Conservation (phyloP, 2,329 filamentous ascomycete genomes). For the Alternaria gansuensis region DNA sequence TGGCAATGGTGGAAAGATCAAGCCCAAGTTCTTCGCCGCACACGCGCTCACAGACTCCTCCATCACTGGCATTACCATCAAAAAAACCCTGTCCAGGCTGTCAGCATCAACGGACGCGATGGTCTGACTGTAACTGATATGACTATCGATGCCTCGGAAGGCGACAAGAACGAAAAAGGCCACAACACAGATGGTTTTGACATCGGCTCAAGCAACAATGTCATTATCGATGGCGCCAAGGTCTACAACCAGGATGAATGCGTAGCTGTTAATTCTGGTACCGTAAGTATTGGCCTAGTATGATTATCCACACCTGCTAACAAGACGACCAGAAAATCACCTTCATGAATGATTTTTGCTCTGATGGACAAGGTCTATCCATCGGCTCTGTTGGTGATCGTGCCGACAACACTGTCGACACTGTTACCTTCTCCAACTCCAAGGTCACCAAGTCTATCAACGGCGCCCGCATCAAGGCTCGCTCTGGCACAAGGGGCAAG, state of each 20-base stretch:
- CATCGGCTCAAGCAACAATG: conserved; percentile 58
- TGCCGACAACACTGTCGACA: conserved; percentile 62
- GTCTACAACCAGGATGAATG: conserved; percentile 69
- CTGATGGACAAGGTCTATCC: conserved; percentile 65
- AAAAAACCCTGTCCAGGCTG: conserved; percentile 64
- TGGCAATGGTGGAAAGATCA: conserved; percentile 56
- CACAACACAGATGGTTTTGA: conserved; percentile 68
- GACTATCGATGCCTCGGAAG: conserved; percentile 66
- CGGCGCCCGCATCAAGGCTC: conserved; percentile 67
- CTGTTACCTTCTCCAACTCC: conserved; percentile 61
- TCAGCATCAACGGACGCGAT: conserved; percentile 56
- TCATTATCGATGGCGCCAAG: conserved; percentile 61
- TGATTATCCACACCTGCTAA: conserved; percentile 19
- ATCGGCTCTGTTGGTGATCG: conserved; percentile 67
- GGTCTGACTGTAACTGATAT: conserved; percentile 60
- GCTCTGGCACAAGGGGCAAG: conserved; percentile 60
- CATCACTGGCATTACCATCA: conserved; percentile 61
- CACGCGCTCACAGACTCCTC: conserved; percentile 61
- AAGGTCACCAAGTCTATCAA: conserved; percentile 62
- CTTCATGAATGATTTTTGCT: conserved; percentile 57
- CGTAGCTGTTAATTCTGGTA: conserved; percentile 66
- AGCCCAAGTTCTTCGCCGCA: conserved; percentile 63
- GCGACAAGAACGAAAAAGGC: conserved; percentile 52
- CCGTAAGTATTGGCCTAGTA: conserved; percentile 24
- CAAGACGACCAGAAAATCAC: conserved; percentile 34